Percentiles rank a stretch among this genome's conserved stretches.
Conservation (phyloP, 2,329 filamentous ascomycete genomes). For the Cladosporium sp. region DNA sequence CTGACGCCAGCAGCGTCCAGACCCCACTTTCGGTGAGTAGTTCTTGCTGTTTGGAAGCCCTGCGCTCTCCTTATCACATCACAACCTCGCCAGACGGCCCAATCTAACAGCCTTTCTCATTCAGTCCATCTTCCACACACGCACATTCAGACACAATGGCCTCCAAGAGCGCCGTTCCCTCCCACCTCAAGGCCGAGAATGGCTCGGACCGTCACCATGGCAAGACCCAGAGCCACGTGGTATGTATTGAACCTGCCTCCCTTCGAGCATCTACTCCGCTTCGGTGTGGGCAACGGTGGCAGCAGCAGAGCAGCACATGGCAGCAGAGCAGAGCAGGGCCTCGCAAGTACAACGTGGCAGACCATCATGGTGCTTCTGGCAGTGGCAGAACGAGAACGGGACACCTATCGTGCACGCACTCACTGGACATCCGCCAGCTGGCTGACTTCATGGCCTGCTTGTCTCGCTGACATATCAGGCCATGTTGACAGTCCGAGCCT, state of each 20-base stretch:
- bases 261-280: background rate
- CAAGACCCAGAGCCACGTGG: constrained; percentile 83
- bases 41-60: constrained; percentile 3
- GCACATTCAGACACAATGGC: constrained; percentile 24
- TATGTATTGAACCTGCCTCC: constrained; percentile 46
- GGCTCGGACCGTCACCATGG: constrained; percentile 64
- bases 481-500: background rate
- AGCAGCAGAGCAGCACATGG: background rate
- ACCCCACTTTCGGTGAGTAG: constrained; percentile 12
- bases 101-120: background rate
- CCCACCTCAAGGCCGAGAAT: constrained; percentile 70
- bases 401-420: too few relatives aligned
- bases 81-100: background rate
- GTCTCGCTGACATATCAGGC: background rate
- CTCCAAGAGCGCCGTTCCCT: constrained; percentile 69
- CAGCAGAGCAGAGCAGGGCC: background rate
- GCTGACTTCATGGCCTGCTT: background rate
- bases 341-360: background rate
- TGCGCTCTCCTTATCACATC: background rate
- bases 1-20: constrained; percentile 5
- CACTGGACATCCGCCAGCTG: background rate
- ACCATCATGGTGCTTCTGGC: background rate
- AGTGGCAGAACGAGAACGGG: background rate
- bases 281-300: background rate
- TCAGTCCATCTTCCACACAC: background rate